Evolutionary conservation across 768 basidiomycete species (phyloP), one percentile per base, ranked within the genome.

Genomic region (Auriculariales sp.): DNA sequence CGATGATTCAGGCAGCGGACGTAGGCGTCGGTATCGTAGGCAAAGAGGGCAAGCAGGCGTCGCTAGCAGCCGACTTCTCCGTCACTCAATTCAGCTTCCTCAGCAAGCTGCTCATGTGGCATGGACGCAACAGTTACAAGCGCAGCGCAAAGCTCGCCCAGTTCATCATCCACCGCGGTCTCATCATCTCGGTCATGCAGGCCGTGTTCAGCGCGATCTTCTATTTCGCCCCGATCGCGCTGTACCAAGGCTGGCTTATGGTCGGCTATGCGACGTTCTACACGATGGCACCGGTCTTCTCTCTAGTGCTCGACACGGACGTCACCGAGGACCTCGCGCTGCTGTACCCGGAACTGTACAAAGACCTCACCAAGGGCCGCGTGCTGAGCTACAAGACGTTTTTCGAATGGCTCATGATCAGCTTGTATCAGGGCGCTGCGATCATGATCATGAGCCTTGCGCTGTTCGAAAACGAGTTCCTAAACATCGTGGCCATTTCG

Each of bases 1-100:
- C 88, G 63, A 99, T 99, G 95, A 99, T 99, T 53, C 95, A 98
- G 60, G 95, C 95, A 1, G 95, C 95, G 2, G 91, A 98, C 59
- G 92, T 99, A 52, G 91, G 93, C 47, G 79, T 99, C 28, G 95
- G 95, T 19, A 98, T 99, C 55, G 95, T 98, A 15, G 95, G 95
- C 17, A 98, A 99, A 64, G 95, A 98, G 71, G 95, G 95, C 24
- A 93, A 90, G 62, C 95, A 98, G 65, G 95, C 95, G 0, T 97
- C 93, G 0, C 77, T 99, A n/a, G 94, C 95, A 0, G 95, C 95
- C 2, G 95, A 98, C 65, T 98, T 99, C 61, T 94, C 91, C 3
- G 87, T 99, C 54, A 95, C 83, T 3, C 95, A 99, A 62, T 99
- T 99, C 75, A 89, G 87, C 60, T 75, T 78, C 64, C 78, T 99